phyloP scores from a whole-genome alignment of 164 flowering plant genomes.

The Chimonanthus salicifolius region DNA sequence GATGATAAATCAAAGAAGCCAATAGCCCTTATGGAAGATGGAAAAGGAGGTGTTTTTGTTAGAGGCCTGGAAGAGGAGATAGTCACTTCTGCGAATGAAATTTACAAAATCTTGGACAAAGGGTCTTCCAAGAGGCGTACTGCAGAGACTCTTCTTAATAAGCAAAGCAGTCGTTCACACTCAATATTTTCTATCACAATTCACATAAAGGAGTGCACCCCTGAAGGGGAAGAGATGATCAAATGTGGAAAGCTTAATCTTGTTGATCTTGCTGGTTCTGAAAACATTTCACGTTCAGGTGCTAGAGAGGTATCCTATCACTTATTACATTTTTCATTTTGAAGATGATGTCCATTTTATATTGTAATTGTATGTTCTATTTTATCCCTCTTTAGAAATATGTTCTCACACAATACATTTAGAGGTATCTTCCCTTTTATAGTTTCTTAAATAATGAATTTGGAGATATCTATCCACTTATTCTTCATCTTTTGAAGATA shows the following conservation, averaged over 20 bases:
- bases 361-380: no score
- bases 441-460: no score
- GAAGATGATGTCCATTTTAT: not conserved
- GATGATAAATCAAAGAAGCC: slow-evolving; percentile 84
- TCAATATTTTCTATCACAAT: slow-evolving; percentile 84
- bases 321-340: not conserved
- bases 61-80: slow-evolving; percentile 89
- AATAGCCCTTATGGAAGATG: slow-evolving; percentile 87
- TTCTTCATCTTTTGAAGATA: no score
- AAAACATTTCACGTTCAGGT: slow-evolving; percentile 84
- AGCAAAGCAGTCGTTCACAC: slow-evolving; percentile 87
- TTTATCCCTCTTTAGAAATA: no score
- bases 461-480: no score
- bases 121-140: slow-evolving; percentile 80
- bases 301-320: slow-evolving; percentile 61
- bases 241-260: slow-evolving; percentile 89
- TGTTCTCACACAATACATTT: no score
- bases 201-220: slow-evolving; percentile 80
- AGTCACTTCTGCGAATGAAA: slow-evolving; percentile 70
- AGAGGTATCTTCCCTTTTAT: no score
- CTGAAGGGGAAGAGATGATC: slow-evolving; percentile 80
- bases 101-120: slow-evolving; percentile 77
- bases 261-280: slow-evolving; percentile 91
- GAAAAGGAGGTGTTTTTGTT: slow-evolving; percentile 82
- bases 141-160: slow-evolving; percentile 85